phyloP scores from a whole-genome alignment of 495 filamentous ascomycete species.

The Pseudoneurospora amorphoporcata region DNA sequence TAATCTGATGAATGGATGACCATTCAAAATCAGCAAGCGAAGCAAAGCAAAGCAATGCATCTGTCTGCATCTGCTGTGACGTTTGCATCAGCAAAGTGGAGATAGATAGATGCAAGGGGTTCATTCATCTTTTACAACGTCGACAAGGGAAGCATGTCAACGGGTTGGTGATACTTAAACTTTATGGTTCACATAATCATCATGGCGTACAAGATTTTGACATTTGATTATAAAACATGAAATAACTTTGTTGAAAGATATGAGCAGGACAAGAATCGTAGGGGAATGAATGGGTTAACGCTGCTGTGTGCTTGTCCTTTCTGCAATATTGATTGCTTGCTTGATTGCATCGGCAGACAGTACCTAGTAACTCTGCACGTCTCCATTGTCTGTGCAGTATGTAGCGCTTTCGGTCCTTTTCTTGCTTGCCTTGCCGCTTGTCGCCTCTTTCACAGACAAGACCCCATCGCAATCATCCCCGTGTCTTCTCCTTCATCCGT shows the following conservation, averaged over 20 bases:
- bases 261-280: not conserved
- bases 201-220: too few relatives aligned
- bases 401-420: not conserved
- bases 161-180: not conserved
- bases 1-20: too few relatives aligned
- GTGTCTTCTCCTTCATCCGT: not conserved
- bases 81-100: not conserved
- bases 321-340: not conserved
- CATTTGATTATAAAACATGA: not conserved
- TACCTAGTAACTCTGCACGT: not conserved
- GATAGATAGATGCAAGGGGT: not conserved
- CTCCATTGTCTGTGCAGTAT: not conserved
- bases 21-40: too few relatives aligned
- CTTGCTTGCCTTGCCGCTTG: not conserved
- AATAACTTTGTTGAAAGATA: not conserved
- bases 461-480: not conserved
- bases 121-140: not conserved
- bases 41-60: not conserved
- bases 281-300: not conserved
- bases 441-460: not conserved
- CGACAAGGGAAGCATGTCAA: not conserved
- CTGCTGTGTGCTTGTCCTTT: not conserved
- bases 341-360: not conserved
- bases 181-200: not conserved
- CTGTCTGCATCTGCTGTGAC: not conserved